Percentiles rank a stretch among this genome's conserved stretches.
Conservation (phyloP, 108 stramenopile genomes). For the Parmales sp. region DNA sequence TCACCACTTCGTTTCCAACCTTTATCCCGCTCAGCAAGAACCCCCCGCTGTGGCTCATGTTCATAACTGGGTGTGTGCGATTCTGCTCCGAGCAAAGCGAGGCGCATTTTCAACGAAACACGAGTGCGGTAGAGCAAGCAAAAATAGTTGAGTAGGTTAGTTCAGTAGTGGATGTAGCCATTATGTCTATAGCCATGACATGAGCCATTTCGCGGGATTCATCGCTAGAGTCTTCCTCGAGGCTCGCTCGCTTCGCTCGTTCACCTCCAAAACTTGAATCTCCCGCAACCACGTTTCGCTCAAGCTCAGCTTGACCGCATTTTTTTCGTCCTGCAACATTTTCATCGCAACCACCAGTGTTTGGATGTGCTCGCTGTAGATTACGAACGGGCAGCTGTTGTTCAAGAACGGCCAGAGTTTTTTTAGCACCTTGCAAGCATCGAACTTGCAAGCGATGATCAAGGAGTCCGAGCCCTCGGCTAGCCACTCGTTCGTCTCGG, state of each 20-base stretch:
- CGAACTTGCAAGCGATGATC: conserved; percentile 57
- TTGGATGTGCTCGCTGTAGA: conserved; percentile 71
- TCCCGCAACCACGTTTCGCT: conserved; percentile 80
- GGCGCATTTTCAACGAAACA: no score
- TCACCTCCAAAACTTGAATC: conserved; percentile 75
- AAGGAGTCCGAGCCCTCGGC: conserved; percentile 37
- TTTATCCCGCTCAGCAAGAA: conserved; percentile 74
- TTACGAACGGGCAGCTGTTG: conserved; percentile 72
- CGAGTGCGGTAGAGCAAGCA: no score
- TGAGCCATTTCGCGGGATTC: no score
- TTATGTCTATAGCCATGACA: no score
- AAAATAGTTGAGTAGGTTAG: no score
- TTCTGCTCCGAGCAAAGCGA: no score
- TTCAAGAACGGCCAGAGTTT: conserved; percentile 57
- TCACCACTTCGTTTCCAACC: conserved; percentile 65
- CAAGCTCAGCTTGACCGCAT: conserved; percentile 70
- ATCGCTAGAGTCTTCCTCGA: no score
- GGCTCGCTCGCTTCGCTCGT: no score
- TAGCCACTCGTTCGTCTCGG: conserved; percentile 43
- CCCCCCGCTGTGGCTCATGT: conserved; percentile 75
- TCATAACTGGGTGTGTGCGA: conserved; percentile 83
- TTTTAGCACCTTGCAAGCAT: conserved; percentile 52
- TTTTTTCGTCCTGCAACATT: conserved; percentile 20
- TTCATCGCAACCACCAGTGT: conserved; percentile 7
- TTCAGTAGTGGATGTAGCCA: no score